Base-by-base conservation (phyloP, 2,329 filamentous ascomycete genomes). In the Zasmidium angulare region DNA sequence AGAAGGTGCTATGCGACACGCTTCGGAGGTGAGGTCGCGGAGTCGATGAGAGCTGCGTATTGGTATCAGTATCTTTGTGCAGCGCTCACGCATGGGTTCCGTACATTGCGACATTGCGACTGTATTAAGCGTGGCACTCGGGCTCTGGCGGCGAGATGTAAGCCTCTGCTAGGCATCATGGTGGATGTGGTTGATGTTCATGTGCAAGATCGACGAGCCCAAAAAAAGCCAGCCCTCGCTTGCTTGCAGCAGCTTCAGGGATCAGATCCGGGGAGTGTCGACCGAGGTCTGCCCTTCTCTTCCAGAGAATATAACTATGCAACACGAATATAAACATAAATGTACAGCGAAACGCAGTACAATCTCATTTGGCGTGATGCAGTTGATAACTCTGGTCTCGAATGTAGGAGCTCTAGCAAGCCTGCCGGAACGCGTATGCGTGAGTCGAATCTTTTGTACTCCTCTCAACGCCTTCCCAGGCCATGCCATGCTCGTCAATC, bases 161-260 rank as follows among this genome's bases (percentile, higher is more conserved):
- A 67, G 64, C 78, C 78, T 76, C 78, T 78, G 70, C 77, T 79
- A 66, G 78, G 77, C 72, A 80, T 75, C 79, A 80, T 81, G 55
- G 50, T 59, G 31, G 51, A 46, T 36, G 40, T 46, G 55, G 29
- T 48, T 7, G 36, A 43, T 54, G 58, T 57, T 49, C 50, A 50
- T 43, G 54, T 43, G 11, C 36, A 43, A 43, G 36, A 43, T 43
- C 36, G 36, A 14, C 36, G 36, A 22, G 49, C 24, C n/a, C n/a
- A n/a, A n/a, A n/a, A n/a, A n/a, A 43, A 19, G 36, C 36, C 36
- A 43, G n/a, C 9, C n/a, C 14, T 43, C n/a, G n/a, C n/a, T 43
- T 43, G 51, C 51, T 22, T 22, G 43, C 36, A 9, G 14, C 36
- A 43, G 29, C 7, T 19, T 43, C 52, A 54, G 40, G 52, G 43